phyloP scores from a whole-genome alignment of 768 basidiomycete species.

The Inosperma sp. region DNA sequence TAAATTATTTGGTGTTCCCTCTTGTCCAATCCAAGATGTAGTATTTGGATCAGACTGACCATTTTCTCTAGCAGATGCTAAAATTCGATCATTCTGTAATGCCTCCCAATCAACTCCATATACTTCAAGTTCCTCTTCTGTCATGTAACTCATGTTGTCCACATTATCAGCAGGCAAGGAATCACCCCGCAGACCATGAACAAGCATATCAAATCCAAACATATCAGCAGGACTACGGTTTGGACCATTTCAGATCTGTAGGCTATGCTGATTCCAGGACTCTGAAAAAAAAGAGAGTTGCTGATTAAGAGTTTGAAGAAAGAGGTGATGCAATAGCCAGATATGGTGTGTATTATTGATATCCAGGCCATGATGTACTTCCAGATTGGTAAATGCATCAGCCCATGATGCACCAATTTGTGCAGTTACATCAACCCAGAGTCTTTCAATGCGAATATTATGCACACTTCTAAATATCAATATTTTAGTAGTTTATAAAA shows the following conservation, averaged over 20 bases:
- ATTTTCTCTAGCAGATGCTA: neutral
- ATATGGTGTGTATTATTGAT: conserved; percentile 25
- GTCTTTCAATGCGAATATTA: too few relatives aligned
- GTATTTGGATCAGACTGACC: neutral
- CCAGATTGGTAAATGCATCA: conserved; percentile 28
- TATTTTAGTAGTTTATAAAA: neutral
- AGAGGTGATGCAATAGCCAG: conserved; percentile 35
- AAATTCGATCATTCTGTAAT: too few relatives aligned
- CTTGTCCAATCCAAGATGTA: neutral
- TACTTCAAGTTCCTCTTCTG: too few relatives aligned
- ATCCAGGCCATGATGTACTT: conserved; percentile 28
- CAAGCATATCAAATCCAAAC: neutral
- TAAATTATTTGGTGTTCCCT: neutral
- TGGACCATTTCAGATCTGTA: neutral
- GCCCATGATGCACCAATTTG: conserved; percentile 31
- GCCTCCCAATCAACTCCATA: too few relatives aligned
- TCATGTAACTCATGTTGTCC: too few relatives aligned
- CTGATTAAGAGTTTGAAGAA: conserved; percentile 27
- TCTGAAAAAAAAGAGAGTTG: too few relatives aligned
- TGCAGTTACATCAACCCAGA: conserved; percentile 30
- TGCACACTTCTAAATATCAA: conserved; percentile 18
- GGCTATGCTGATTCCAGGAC: too few relatives aligned
- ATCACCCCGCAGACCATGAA: too few relatives aligned
- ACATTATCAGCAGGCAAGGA: too few relatives aligned
- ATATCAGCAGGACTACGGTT: neutral